These are phyloP conservation scores for Solanum acaule DNA, from an alignment of 257 asterid genomes.

Conservation along the genomic window DNA sequence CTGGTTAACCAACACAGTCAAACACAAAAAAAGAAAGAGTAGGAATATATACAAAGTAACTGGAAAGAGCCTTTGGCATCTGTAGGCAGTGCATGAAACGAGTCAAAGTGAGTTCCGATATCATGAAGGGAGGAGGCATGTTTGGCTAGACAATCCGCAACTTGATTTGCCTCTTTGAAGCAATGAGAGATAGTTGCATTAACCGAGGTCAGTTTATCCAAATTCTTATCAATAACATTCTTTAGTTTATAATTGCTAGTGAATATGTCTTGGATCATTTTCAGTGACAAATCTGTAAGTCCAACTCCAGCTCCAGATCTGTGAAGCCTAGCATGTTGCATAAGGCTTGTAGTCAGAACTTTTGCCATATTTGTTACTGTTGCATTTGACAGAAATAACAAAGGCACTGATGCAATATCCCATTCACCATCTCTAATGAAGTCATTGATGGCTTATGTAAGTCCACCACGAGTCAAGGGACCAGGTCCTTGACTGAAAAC, in stretches of 20 bases:
- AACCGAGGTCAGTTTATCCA: background rate
- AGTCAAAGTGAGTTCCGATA: background rate
- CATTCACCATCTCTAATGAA: background rate
- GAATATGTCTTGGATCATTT: background rate
- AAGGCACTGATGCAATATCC: background rate
- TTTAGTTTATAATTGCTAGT: background rate
- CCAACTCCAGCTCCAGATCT: background rate
- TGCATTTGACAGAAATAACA: background rate
- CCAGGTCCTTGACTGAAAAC: background rate
- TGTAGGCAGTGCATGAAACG: background rate
- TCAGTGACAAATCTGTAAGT: background rate
- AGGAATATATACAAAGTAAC: background rate
- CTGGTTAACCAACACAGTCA: background rate
- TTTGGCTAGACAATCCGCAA: background rate
- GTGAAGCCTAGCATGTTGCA: background rate
- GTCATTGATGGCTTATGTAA: background rate
- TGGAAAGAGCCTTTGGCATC: background rate
- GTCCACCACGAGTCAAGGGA: background rate
- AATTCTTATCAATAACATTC: background rate
- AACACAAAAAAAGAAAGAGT: background rate
- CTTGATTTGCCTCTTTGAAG: background rate
- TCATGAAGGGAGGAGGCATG: background rate
- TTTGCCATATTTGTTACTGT: background rate
- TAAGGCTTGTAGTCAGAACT: background rate
- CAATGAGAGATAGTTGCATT: background rate